Percentiles rank a stretch among this genome's conserved stretches.
phyloP scores from a whole-genome alignment of 208 protist genomes.

The Trypanosomatidae sp. region DNA sequence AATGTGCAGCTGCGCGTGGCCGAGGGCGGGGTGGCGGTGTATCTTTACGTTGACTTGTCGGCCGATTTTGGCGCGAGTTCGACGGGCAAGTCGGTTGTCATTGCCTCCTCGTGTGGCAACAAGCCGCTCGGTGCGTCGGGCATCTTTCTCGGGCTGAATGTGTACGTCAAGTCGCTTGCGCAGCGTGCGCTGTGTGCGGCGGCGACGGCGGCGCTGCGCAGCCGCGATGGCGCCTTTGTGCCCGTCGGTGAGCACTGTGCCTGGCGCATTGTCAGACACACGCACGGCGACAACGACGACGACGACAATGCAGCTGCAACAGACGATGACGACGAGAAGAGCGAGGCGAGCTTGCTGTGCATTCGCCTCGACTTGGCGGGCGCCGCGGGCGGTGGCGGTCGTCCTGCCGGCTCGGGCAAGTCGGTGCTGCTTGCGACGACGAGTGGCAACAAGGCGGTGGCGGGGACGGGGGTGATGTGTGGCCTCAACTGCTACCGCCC shows the following conservation, averaged over 20 bases:
- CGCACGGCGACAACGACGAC: not conserved
- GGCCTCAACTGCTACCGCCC: constrained; percentile 60
- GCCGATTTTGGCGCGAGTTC: constrained; percentile 38
- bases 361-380: constrained; percentile 42
- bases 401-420: constrained; percentile 37
- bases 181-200: constrained; percentile 13
- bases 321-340: constrained; percentile 1
- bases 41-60: constrained; percentile 45
- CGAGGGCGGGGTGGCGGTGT: constrained; percentile 18
- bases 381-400: constrained; percentile 15
- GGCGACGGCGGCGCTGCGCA: constrained; percentile 11
- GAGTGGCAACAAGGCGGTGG: constrained; percentile 54
- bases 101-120: constrained; percentile 64
- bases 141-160: constrained; percentile 57
- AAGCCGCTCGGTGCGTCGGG: constrained; percentile 59
- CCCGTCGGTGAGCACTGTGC: constrained; percentile 25
- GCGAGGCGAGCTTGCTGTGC: constrained; percentile 31
- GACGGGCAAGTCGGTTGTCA: constrained; percentile 49
- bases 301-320: not conserved
- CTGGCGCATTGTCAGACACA: constrained; percentile 19
- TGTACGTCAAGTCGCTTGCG: constrained; percentile 46
- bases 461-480: constrained; percentile 40
- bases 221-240: constrained; percentile 9
- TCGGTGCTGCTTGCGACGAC: constrained; percentile 53
- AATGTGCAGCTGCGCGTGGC: constrained; percentile 32